Base-by-base conservation (phyloP, 805 yeast species). In the Blastobotrys mokoenaii region DNA sequence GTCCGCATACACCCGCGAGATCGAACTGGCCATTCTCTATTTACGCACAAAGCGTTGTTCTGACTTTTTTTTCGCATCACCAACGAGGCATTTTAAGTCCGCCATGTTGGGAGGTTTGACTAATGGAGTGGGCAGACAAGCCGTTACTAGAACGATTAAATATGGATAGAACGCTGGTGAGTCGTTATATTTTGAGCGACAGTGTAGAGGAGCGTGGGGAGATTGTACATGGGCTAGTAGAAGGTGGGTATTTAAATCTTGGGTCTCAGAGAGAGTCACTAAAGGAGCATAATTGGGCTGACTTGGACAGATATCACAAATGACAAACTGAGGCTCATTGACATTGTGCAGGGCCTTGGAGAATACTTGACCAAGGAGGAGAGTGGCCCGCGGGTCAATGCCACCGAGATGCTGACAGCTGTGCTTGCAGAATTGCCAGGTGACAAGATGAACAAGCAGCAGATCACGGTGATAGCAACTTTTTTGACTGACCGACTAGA, bases 1-100 rank as follows among this genome's bases (percentile, higher is more conserved):
- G 64, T 87, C 84, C 14, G 87, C 76, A 58, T 86, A 88, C 11
- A 89, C 96, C 54, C 80, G 73, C 0, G 96, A 75, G 2, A 80
- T 74, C 15, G 46, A 44, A 25, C 34, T 16, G 11, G 42, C 42
- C 42, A 39, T 39, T 22, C 27, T 34, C 16, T 17, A 14, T 38
- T 27, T 38, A 17, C n/a, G 16, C 15, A 17, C 14, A 17, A 17
- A 17, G 14, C 15, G n/a, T 38, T 38, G 10, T 38, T 27, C 14
- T 38, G 30, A 14, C 17, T 38, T 18, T 38, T 27, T 38, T 38
- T 27, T 14, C 17, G 14, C 27, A 22, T 22, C 27, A 22, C 27
- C n/a, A 18, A 15, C 22, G 14, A 36, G 5, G 16, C 10, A 10
- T 32, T 32, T 12, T 12, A 32, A 3, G 27, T 22, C 27, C 27